Base-by-base conservation (phyloP, 495 filamentous ascomycete genomes). In the Hypomontagnella submonticulosa region DNA sequence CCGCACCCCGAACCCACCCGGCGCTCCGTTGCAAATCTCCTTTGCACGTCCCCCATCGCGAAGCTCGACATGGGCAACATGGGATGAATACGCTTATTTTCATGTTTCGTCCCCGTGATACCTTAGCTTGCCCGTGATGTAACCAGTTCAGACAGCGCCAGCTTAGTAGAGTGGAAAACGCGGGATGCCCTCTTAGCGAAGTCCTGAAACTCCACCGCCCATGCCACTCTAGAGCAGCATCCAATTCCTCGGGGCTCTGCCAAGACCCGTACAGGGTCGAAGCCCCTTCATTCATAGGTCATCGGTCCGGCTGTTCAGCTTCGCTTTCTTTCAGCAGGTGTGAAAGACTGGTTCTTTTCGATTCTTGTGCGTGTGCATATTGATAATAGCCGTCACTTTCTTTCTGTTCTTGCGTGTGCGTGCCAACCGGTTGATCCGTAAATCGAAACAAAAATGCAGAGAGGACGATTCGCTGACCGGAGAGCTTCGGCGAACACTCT, bases 181-280 rank as follows among this genome's bases (percentile, higher is more conserved):
- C 46, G 57, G 57, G 57, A 57, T 67, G 51, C 8, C 15, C 27
- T 37, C 56, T 50, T 56, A 52, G 51, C 57, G 32, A 61, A 32
- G 56, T 15, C 36, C 34, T 56, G 3, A 32, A 18, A 48, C 41
- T 48, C 58, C 58, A 57, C 59, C 27, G n/a, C 16, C 32, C 23
- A 44, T 49, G 53, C 19, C 52, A 58, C 51, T 36, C 38, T 42
- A 54, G 38, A 27, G 46, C n/a, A 47, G 42, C 30, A 43, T 55
- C 63, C 63, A 67, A 50, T 40, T 56, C 51, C 51, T 67, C 63
- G 63, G 63, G 38, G 51, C 57, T 16, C 43, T 67, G 63, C 57
- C 63, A 67, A 67, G 63, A 61, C 15, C 13, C 19, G 12, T 40
- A n/a, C 47, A 19, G 46, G 38, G 32, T 46, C n/a, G 63, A 47